Percentiles rank a stretch among this genome's conserved stretches.
phyloP scores from a whole-genome alignment of 164 flowering plant genomes.

The Vitis vinifera region DNA sequence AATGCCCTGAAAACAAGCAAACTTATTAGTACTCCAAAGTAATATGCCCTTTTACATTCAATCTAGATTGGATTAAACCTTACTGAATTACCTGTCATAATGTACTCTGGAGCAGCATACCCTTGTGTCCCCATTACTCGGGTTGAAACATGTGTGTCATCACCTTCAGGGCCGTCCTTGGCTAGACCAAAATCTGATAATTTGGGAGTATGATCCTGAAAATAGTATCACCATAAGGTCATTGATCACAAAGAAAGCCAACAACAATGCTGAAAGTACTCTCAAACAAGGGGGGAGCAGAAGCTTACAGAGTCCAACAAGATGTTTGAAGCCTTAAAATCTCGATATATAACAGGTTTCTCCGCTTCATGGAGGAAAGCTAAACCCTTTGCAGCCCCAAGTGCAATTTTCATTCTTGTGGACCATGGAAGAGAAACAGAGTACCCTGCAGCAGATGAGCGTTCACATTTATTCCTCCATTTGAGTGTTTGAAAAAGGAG shows the following conservation, averaged over 20 bases:
- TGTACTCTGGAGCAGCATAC: slow-evolving; percentile 76
- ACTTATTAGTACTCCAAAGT: background rate
- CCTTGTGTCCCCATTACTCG: slow-evolving; percentile 79
- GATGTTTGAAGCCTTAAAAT: slow-evolving; percentile 63
- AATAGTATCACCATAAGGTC: background rate
- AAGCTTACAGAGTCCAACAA: slow-evolving; percentile 56
- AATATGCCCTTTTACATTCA: background rate
- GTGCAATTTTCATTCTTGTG: slow-evolving; percentile 66
- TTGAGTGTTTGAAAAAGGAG: background rate
- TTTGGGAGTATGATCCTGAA: slow-evolving; percentile 61
- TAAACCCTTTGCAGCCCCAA: slow-evolving; percentile 71
- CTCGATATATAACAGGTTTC: slow-evolving; percentile 54
- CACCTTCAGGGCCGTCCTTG: slow-evolving; percentile 81
- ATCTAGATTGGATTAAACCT: background rate
- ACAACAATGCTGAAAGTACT: background rate
- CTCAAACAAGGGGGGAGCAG: background rate
- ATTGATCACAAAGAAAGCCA: background rate
- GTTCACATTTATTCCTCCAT: no score
- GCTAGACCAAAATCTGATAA: slow-evolving; percentile 76
- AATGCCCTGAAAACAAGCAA: slow-evolving; percentile 39
- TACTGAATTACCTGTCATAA: slow-evolving; percentile 57
- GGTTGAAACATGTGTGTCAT: slow-evolving; percentile 69
- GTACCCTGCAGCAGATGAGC: slow-evolving; percentile 37
- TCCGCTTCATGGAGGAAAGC: slow-evolving; percentile 67
- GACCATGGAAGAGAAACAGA: slow-evolving; percentile 67